These are phyloP conservation scores for Orbilia brochopaga DNA, from an alignment of 2,329 filamentous ascomycete species.

Conservation along the genomic window DNA sequence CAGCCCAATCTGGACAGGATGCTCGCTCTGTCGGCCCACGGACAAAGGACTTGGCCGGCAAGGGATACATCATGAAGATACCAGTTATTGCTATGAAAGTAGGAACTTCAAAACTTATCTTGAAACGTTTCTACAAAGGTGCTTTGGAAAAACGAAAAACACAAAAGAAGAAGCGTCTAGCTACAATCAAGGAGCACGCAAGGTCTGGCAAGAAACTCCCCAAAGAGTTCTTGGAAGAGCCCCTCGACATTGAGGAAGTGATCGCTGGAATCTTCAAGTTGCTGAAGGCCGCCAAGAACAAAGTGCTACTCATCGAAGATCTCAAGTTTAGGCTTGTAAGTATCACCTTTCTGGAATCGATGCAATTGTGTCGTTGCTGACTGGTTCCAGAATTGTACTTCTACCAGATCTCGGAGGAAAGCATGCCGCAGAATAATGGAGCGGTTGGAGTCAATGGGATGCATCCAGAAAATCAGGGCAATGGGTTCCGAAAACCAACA, in stretches of 20 bases:
- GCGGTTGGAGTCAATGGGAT: conserved; percentile 36
- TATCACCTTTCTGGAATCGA: neutral
- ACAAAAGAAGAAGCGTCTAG: conserved; percentile 43
- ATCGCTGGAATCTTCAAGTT: conserved; percentile 38
- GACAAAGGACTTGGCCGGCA: conserved; percentile 46
- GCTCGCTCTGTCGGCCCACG: conserved; percentile 42
- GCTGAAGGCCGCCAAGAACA: conserved; percentile 44
- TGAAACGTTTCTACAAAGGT: conserved; percentile 46
- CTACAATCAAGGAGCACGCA: conserved; percentile 42
- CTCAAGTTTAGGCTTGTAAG: conserved; percentile 48
- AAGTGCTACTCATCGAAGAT: conserved; percentile 46
- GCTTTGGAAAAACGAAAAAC: conserved; percentile 40
- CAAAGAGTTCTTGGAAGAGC: conserved; percentile 29
- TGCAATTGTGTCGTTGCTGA: conserved; percentile 4
- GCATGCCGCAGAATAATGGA: conserved; percentile 38
- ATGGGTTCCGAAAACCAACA: conserved; percentile 36
- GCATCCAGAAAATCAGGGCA: conserved; percentile 41
- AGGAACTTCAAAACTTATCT: conserved; percentile 40
- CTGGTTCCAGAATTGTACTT: conserved; percentile 34
- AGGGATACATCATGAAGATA: conserved; percentile 48
- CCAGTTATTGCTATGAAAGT: conserved; percentile 38
- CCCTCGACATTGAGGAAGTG: conserved; percentile 44
- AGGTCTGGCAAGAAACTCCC: conserved; percentile 40
- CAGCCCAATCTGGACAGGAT: conserved; percentile 35
- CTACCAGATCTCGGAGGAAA: conserved; percentile 44